Percentiles rank a stretch among this genome's conserved stretches.
Conservation (phyloP, 352 stramenopile species). For the Blastocystis sp. region DNA sequence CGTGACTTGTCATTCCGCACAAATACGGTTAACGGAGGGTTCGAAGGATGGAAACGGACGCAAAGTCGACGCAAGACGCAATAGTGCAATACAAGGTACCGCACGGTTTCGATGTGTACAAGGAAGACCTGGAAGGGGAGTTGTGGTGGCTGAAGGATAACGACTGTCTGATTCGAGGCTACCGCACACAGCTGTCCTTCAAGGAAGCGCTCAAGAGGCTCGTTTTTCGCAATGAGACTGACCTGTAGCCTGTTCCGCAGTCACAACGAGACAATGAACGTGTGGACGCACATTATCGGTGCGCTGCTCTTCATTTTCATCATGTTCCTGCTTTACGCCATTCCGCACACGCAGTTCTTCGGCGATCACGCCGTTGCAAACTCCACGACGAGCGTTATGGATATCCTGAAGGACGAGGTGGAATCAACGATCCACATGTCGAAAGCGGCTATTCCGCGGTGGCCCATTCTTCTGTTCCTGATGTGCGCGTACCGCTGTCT, state of each 20-base stretch:
- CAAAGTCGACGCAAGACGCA: background rate
- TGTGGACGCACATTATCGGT: constrained; percentile 63
- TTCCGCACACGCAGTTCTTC: constrained; percentile 59
- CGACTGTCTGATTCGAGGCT: constrained; percentile 53
- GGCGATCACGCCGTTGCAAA: background rate
- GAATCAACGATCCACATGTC: constrained; percentile 24
- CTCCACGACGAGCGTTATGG: background rate
- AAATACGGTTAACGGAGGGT: no score
- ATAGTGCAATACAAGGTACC: background rate
- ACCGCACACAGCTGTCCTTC: constrained; percentile 53
- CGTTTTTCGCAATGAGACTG: background rate
- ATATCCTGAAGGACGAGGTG: constrained; percentile 21
- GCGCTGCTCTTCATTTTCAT: constrained; percentile 56
- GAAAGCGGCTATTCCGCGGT: background rate
- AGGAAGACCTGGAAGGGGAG: constrained; percentile 66
- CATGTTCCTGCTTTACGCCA: constrained; percentile 54
- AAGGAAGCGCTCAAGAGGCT: constrained; percentile 53
- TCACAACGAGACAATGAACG: constrained; percentile 67
- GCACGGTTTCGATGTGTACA: constrained; percentile 61
- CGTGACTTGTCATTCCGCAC: no score
- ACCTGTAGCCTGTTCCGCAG: constrained; percentile 49
- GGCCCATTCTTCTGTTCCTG: constrained; percentile 65
- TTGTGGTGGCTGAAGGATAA: constrained; percentile 65
- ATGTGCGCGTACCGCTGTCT: constrained; percentile 52
- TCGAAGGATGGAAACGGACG: background rate